Evolutionary conservation across 225 moss, liverwort and hornwort species (phyloP).

Genomic region (Bryoerythrophyllum caledonicum): DNA sequence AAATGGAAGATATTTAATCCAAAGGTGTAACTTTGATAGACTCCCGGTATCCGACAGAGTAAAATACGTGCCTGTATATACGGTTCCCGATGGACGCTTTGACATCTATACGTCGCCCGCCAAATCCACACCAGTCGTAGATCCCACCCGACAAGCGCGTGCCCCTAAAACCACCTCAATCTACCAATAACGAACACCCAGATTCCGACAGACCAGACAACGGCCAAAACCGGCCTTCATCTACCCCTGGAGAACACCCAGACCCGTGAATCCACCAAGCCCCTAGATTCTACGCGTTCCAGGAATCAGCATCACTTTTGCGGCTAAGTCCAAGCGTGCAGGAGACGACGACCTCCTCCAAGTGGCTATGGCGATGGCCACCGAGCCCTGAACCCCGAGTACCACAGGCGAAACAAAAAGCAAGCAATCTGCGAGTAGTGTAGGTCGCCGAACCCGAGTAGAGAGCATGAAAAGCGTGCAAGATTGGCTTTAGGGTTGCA

Average conservation of each 20-base stretch:
- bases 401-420: too few species aligned
- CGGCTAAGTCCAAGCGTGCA: background rate
- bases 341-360: background rate
- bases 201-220: too few species aligned
- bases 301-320: background rate
- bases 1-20: too few species aligned
- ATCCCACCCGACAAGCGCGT: too few species aligned
- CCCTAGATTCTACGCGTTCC: background rate
- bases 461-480: background rate
- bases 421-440: background rate
- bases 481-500: background rate
- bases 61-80: too few species aligned
- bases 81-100: too few species aligned
- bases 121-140: too few species aligned
- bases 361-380: background rate
- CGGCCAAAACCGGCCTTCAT: background rate
- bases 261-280: fast-evolving
- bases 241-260: background rate
- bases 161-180: too few species aligned
- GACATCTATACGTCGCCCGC: too few species aligned
- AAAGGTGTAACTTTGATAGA: too few species aligned
- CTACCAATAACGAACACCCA: too few species aligned
- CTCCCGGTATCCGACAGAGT: too few species aligned
- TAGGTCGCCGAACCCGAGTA: background rate
- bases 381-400: background rate